Percentiles rank a stretch among this genome's conserved stretches.
phyloP scores from a whole-genome alignment of 2,329 filamentous ascomycete species.

The Aspergillus tubingensis region DNA sequence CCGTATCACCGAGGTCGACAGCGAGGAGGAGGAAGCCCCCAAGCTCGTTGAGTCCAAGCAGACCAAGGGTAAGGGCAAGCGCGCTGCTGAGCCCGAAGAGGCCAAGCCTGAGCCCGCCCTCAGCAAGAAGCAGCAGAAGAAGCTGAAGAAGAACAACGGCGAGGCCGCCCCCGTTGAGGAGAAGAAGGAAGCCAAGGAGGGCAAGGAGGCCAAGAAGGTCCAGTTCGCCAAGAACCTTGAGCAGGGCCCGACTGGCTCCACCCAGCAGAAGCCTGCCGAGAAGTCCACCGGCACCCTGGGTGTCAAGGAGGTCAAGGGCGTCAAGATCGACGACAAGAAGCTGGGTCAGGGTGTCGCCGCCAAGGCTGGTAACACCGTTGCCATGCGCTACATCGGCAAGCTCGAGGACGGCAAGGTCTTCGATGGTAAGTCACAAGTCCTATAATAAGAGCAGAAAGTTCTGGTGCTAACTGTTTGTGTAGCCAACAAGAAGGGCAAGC shows the following conservation, averaged over 20 bases:
- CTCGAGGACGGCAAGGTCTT: slow-evolving; percentile 92
- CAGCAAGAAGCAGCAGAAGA: slow-evolving; percentile 97
- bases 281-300: slow-evolving; percentile 62
- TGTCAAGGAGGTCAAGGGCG: slow-evolving; percentile 80
- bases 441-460: neutral
- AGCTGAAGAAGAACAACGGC: slow-evolving; percentile 97
- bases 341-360: slow-evolving; percentile 77
- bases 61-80: slow-evolving; percentile 92
- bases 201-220: slow-evolving; percentile 85
- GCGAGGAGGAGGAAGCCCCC: slow-evolving; percentile 70
- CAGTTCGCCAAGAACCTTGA: slow-evolving; percentile 99
- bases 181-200: slow-evolving; percentile 56
- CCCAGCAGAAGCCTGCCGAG: slow-evolving; percentile 48
- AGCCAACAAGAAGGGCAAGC: slow-evolving; percentile 99
- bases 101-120: slow-evolving; percentile 65
- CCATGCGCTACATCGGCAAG: slow-evolving; percentile 98
- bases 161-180: slow-evolving; percentile 68
- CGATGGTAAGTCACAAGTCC: slow-evolving; percentile 65
- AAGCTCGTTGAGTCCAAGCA: slow-evolving; percentile 55
- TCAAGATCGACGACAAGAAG: slow-evolving; percentile 95
- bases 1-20: slow-evolving; percentile 79
- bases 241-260: slow-evolving; percentile 83
- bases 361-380: slow-evolving; percentile 87
- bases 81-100: slow-evolving; percentile 68
- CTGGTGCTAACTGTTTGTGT: slow-evolving; percentile 15